Evolutionary conservation across 176 grass and related monocot species (phyloP).

Genomic region (Paspalum vaginatum): DNA sequence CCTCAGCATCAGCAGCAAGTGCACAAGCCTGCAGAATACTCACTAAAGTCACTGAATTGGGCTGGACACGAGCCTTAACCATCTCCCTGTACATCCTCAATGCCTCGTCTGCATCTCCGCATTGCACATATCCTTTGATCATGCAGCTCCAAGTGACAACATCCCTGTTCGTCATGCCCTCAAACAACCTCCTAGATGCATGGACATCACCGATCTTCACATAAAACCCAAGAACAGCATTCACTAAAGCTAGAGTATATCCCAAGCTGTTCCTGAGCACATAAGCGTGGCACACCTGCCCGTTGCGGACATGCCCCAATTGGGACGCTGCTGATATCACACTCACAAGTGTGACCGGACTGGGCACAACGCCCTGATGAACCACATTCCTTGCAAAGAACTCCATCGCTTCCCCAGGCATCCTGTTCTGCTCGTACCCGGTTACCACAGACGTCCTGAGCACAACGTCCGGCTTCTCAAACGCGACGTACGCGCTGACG

Average conservation of each 20-base stretch:
- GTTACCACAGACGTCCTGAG: constrained; percentile 66
- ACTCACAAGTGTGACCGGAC: constrained; percentile 67
- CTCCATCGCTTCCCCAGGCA: constrained; percentile 50
- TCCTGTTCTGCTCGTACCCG: constrained; percentile 61
- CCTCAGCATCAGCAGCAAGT: constrained; percentile 39
- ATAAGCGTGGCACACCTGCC: constrained; percentile 61
- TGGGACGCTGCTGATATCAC: constrained; percentile 47
- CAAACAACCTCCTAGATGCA: constrained; percentile 49
- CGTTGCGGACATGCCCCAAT: constrained; percentile 45
- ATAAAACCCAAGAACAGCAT: constrained; percentile 62
- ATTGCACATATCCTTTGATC: constrained; percentile 61
- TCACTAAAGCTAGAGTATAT: constrained; percentile 47
- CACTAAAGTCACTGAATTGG: constrained; percentile 60
- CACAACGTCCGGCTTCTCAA: constrained; percentile 62
- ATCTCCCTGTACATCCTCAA: constrained; percentile 62
- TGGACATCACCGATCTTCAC: constrained; percentile 37
- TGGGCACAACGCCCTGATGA: constrained; percentile 29
- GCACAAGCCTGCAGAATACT: constrained; percentile 63
- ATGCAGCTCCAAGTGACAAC: constrained; percentile 71
- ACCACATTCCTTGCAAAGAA: constrained; percentile 61
- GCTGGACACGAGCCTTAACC: constrained; percentile 45
- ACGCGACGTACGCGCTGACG: constrained; percentile 40
- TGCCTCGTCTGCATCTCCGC: constrained; percentile 25
- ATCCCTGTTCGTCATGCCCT: constrained; percentile 45
- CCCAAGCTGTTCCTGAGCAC: constrained; percentile 51